Evolutionary conservation across 257 asterid species (phyloP), one percentile per base, ranked within the genome.

Genomic region (Solanum ossicruentum): DNA sequence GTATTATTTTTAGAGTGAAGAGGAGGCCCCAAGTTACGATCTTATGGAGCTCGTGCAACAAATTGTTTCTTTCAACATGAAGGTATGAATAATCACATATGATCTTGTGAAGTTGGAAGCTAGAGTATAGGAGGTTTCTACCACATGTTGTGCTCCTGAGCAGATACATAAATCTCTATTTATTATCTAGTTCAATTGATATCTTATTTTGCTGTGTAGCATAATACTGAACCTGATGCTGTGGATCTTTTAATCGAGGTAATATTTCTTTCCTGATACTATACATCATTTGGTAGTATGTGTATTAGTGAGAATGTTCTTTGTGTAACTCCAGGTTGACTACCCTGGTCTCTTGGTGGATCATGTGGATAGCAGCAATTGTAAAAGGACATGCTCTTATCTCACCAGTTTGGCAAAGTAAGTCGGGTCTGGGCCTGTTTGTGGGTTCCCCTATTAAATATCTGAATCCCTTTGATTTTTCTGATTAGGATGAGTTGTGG

Each of bases 51-150:
- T 93, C 78, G 99, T 93, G 71, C 94, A 90, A 88, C 97, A 95
- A 89, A 93, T 96, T 88, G 98, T 93, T 85, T 93, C 94, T 55
- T 96, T 96, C 86, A 97, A 96, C 85, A 93, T 96, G 98, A 92
- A 91, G 99, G 99, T 94, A 88, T 80, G 67, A 32, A 75, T 43
- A 16, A 21, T 61, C 65, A 81, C 71, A 71, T 56, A 54, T 16
- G 26, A 51, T 16, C 52, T 13, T 52, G 20, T 77, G 65, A 77
- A 77, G 63, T 77, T 77, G 47, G 21, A 77, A 45, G 63, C 26
- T 16, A 49, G 82, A 26, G 23, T 52, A 26, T 77, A 77, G 43
- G 63, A 51, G 65, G 63, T 77, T 77, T 65, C 63, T 77, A 77
- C 16, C 9, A 77, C 51, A 26, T 58, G 12, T 17, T 10, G 26